Evolutionary conservation across 169 alveolate genomes (phyloP).

Genomic region (Ichthyophthirius multifiliis): DNA sequence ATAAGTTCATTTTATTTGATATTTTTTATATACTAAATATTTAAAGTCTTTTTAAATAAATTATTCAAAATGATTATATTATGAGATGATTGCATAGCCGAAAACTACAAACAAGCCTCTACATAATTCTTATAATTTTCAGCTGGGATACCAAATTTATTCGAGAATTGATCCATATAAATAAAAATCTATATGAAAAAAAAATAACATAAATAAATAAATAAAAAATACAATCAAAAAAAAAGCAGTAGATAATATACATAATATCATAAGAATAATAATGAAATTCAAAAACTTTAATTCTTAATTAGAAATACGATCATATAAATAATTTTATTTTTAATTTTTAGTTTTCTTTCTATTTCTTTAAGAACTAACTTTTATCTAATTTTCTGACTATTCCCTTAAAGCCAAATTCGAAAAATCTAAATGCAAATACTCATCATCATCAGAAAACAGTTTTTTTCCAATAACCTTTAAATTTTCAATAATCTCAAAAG

Average conservation of each 20-base stretch:
- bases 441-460: neutral
- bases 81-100: neutral
- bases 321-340: neutral
- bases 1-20: neutral
- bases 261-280: neutral
- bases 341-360: neutral
- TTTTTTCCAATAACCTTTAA: neutral
- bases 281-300: neutral
- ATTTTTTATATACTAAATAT: neutral
- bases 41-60: neutral
- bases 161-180: neutral
- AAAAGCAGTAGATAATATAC: neutral
- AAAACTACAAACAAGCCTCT: neutral
- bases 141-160: neutral
- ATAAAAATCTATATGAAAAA: neutral
- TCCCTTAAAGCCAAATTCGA: neutral
- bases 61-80: neutral
- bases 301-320: neutral
- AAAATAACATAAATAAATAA: neutral
- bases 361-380: neutral
- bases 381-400: neutral
- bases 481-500: neutral
- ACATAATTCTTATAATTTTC: neutral
- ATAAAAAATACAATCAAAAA: neutral
- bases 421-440: neutral